Evolutionary conservation across 2,329 filamentous ascomycete genomes (phyloP), one percentile per base, ranked within the genome.

Genomic region (Onygenales sp.): DNA sequence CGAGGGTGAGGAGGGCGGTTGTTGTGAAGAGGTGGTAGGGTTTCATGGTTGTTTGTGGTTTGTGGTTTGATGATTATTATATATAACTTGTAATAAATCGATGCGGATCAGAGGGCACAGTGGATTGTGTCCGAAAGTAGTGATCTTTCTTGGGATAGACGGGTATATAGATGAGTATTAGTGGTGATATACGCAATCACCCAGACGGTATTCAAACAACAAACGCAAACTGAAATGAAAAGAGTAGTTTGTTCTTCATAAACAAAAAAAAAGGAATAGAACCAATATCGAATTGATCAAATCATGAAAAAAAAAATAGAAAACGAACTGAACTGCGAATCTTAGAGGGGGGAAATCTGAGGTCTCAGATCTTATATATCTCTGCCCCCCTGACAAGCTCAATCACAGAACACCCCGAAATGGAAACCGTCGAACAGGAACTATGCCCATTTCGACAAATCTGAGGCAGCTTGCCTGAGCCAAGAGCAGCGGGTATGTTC

Each of bases 1-100:
- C 55, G 7, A 54, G 36, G 10, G 52, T 47, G 35, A 54, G 42
- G n/a, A 56, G 21, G 14, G 39, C 5, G 14, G 38, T 14, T 43
- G 49, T n/a, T 55, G 55, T 46, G 49, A 54, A 57, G 50, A 44
- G 51, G 2, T 31, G 14, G 35, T 41, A 14, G 2, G 36, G 31
- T 41, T 41, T 49, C 46, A 49, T 49, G 17, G 39, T 38, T n/a
- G 32, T 49, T n/a, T 14, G 13, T n/a, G 32, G 33, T 8, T 17
- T 17, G 17, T 17, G 10, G 9, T 39, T 31, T 6, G 27, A 41
- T 13, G 7, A 14, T 7, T 49, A 41, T 41, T 49, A 39, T 39
- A 39, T 39, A 9, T 9, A 39, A 39, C 10, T 9, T 39, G 17
- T 27, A 27, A 27, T 3, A 27, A 27, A 27, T 27, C 3, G 21